Conservation (phyloP, 331 rosid species). For the Pyracantha coccinea region DNA sequence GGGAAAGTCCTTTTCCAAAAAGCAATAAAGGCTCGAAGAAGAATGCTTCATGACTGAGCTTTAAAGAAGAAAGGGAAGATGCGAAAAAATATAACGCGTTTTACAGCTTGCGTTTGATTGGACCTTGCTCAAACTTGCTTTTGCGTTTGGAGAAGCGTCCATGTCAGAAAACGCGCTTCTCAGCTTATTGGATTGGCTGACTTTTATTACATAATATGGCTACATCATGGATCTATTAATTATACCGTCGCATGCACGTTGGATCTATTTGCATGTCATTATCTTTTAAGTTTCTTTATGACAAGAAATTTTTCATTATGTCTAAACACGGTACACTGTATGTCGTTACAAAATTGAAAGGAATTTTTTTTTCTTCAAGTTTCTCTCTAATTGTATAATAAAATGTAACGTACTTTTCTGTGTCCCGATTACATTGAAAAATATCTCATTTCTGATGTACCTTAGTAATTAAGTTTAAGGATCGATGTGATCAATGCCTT, state of each 20-base stretch:
- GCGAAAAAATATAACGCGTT: constrained; percentile 26
- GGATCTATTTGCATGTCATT: too few species aligned
- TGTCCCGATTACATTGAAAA: rapidly evolving
- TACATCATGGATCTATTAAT: too few species aligned
- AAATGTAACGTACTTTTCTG: rapidly evolving
- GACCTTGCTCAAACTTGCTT: background rate
- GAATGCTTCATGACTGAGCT: background rate
- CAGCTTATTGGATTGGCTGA: background rate
- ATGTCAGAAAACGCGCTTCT: background rate
- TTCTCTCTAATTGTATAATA: too few species aligned
- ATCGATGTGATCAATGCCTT: background rate
- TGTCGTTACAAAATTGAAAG: too few species aligned
- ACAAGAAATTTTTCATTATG: too few species aligned
- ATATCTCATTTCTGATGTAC: too few species aligned
- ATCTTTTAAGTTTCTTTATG: too few species aligned
- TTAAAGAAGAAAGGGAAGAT: background rate
- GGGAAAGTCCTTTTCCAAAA: constrained; percentile 9
- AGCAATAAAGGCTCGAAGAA: constrained; percentile 31
- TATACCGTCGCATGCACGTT: too few species aligned
- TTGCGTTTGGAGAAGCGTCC: background rate
- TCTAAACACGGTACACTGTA: too few species aligned
- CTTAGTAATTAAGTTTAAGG: background rate
- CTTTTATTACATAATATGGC: too few species aligned
- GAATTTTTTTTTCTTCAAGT: too few species aligned
- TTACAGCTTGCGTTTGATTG: constrained; percentile 33